A percentile compares a stretch with the other conserved stretches of the same genome.
phyloP scores from a whole-genome alignment of 306 rosid genomes.

The Fragaria iinumae region DNA sequence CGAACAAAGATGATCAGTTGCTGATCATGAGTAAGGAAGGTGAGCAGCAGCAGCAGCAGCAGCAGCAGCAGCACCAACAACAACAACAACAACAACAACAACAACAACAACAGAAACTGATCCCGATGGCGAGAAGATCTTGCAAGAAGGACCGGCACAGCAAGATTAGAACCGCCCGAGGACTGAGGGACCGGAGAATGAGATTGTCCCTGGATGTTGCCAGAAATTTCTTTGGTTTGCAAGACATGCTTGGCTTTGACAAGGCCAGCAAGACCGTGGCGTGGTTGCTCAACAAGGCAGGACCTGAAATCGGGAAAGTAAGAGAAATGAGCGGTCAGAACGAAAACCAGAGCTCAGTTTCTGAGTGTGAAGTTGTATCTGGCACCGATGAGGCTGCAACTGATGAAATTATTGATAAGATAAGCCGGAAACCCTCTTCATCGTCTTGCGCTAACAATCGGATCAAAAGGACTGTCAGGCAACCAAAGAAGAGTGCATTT shows the following conservation, averaged over 20 bases:
- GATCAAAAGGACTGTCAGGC: not conserved
- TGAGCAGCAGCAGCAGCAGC: not conserved
- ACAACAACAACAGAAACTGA: constrained; percentile 15
- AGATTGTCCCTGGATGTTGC: constrained; percentile 80
- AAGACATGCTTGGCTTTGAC: constrained; percentile 78
- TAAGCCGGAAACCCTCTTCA: not conserved
- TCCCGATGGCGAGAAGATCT: constrained; percentile 40
- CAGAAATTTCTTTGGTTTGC: constrained; percentile 66
- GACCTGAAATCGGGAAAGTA: constrained; percentile 54
- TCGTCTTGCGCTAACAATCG: not conserved
- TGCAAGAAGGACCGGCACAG: constrained; percentile 85
- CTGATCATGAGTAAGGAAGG: not conserved
- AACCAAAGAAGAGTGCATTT: not conserved
- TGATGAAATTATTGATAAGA: constrained; percentile 6
- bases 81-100: not conserved
- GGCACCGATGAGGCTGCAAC: constrained; percentile 51
- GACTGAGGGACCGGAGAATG: constrained; percentile 87
- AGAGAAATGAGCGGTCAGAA: constrained; percentile 16
- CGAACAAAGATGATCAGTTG: constrained; percentile 15
- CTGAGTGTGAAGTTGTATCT: constrained; percentile 73
- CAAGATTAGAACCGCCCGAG: constrained; percentile 66
- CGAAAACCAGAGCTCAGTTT: constrained; percentile 33
- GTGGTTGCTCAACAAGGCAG: constrained; percentile 69
- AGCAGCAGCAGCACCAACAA: not conserved
- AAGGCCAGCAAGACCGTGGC: constrained; percentile 92